Evolutionary conservation across 2,329 filamentous ascomycete species (phyloP), one percentile per base, ranked within the genome.

Genomic region (Claviceps lovelessii): DNA sequence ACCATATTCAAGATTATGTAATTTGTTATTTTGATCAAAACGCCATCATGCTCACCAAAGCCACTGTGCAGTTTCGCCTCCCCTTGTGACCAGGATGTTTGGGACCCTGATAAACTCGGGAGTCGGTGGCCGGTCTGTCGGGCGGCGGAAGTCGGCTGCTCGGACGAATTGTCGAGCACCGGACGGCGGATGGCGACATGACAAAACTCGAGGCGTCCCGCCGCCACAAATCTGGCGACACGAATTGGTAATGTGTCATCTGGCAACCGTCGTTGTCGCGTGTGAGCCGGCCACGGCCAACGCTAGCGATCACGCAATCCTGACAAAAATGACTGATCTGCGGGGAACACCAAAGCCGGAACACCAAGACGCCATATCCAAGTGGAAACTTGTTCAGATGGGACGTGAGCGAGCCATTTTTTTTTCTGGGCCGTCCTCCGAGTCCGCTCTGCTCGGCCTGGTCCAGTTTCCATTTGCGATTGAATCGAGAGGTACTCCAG

Each of bases 261-360:
- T 61, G 60, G 61, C 61, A 56, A 59, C 58, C 58, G 58, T 49
- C 49, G 31, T 59, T 58, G 58, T 49, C 49, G 31, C 41, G 41
- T 19, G 41, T 10, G 33, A n/a, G 29, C 15, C 6, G 23, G 31
- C 50, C 42, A 49, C 23, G 23, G 55, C 41, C 49, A 61, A 56
- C 63, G 61, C 63, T 67, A 67, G 57, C 62, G 61, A 68, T 67
- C 65, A 68, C 65, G 65, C 65, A 67, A 68, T 68, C 64, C 58
- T 59, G 60, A 55, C 31, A 55, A 60, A 60, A 59, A 57, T 61
- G 56, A 60, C 56, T 57, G 57, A 49, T 57, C 53, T 61, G 61
- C 59, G 62, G 62, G 62, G 61, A 61, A 60, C 54, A 47, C 11
- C 23, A n/a, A 39, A 33, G 17, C 19, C 29, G 9, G 41, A 41